phyloP scores from a whole-genome alignment of 1,284 basidiomycete genomes.

The Mycena sp. region DNA sequence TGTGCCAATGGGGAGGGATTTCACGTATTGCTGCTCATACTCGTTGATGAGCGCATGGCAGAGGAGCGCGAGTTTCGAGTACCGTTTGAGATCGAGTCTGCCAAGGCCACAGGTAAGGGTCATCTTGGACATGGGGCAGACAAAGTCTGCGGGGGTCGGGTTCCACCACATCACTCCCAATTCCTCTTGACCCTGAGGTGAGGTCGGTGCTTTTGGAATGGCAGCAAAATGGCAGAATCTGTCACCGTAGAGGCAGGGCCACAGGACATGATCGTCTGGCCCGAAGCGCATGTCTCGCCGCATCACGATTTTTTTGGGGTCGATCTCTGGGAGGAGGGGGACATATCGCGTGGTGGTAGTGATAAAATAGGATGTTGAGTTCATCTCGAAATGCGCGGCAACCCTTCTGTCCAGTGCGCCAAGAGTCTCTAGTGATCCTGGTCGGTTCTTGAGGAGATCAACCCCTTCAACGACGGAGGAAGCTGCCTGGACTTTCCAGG shows the following conservation, averaged over 20 bases:
- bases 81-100: not conserved
- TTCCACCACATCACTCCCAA: slow-evolving; percentile 7
- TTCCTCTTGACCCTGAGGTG: not conserved
- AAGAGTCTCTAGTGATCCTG: not conserved
- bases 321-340: not conserved
- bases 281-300: slow-evolving; percentile 7
- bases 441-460: not conserved
- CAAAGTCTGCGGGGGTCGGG: not conserved
- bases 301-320: not conserved
- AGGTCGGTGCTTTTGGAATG: slow-evolving; percentile 1
- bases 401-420: not conserved
- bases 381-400: not conserved
- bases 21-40: not conserved
- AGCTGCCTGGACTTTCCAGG: slow-evolving; percentile 3
- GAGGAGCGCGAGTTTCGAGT: not conserved
- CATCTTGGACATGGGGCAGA: not conserved
- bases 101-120: slow-evolving; percentile 1
- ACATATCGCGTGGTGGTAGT: slow-evolving; percentile 4
- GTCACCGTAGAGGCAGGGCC: not conserved
- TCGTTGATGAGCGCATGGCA: not conserved
- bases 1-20: not conserved
- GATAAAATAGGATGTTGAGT: not conserved
- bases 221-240: not conserved
- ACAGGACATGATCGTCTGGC: slow-evolving; percentile 7
- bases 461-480: not conserved